Conservation (phyloP, 768 basidiomycete species). For the Clavaria fumosa region DNA sequence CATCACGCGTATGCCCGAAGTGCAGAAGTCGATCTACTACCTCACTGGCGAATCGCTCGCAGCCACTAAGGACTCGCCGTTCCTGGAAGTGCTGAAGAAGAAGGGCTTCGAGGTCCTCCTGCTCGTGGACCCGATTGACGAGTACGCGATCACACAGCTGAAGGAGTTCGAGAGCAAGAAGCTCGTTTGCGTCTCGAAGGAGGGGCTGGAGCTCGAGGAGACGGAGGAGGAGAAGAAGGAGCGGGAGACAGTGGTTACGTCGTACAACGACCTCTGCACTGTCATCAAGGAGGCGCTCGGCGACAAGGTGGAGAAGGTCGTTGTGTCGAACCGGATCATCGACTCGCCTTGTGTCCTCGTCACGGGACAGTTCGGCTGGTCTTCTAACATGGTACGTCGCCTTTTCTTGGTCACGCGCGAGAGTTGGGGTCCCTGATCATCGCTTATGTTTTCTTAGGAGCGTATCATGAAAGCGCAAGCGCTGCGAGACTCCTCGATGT, state of each 20-base stretch:
- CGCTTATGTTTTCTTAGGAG: conserved; percentile 38
- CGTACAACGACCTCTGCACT: conserved; percentile 79
- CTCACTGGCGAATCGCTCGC: conserved; percentile 95
- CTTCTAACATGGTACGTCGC: conserved; percentile 80
- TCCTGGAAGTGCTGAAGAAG: conserved; percentile 99
- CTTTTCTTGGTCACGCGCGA: not conserved
- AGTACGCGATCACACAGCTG: conserved; percentile 95
- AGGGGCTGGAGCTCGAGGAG: conserved; percentile 98
- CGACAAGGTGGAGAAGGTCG: conserved; percentile 99
- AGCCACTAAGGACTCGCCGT: conserved; percentile 84
- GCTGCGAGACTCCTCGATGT: conserved; percentile 91
- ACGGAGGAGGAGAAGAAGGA: conserved; percentile 91
- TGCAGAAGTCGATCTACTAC: conserved; percentile 98
- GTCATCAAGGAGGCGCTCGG: conserved; percentile 97
- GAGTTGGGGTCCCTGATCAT: not conserved
- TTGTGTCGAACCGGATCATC: conserved; percentile 93
- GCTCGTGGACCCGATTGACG: conserved; percentile 96
- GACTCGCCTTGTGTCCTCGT: conserved; percentile 96
- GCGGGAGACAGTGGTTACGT: conserved; percentile 73
- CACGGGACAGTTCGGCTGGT: conserved; percentile 99
- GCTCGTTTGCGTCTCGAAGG: conserved; percentile 95
- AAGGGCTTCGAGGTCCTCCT: conserved; percentile 98
- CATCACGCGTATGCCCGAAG: conserved; percentile 98
- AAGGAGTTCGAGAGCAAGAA: conserved; percentile 99
- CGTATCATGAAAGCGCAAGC: conserved; percentile 99